phyloP scores from a whole-genome alignment of 2,329 filamentous ascomycete genomes.

The Penicillium occitanis region DNA sequence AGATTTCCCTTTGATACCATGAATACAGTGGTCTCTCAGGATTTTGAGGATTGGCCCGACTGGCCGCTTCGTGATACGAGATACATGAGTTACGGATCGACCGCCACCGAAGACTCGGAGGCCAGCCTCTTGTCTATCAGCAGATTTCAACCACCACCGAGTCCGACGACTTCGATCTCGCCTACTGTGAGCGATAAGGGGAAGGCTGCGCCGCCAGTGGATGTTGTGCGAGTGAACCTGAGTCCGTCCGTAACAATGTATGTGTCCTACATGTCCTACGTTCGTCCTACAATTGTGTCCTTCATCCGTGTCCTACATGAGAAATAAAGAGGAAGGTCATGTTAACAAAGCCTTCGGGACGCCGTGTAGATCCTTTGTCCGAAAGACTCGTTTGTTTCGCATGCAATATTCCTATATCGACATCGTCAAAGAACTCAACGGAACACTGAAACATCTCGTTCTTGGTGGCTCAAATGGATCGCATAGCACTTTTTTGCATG shows the following conservation, averaged over 20 bases:
- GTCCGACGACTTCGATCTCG: constrained; percentile 29
- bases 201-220: constrained; percentile 25
- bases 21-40: constrained; percentile 27
- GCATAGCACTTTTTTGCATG: constrained; percentile 39
- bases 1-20: constrained; percentile 13
- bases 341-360: neutral
- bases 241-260: constrained; percentile 38
- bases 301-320: neutral
- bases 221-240: constrained; percentile 33
- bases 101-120: constrained; percentile 31
- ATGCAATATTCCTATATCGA: constrained; percentile 42
- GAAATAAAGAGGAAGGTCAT: neutral
- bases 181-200: constrained; percentile 24
- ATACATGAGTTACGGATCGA: constrained; percentile 30
- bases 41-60: constrained; percentile 30
- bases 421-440: constrained; percentile 40
- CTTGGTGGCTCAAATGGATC: constrained; percentile 40
- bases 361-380: constrained; percentile 38
- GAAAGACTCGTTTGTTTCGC: constrained; percentile 41
- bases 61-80: constrained; percentile 32
- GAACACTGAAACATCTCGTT: constrained; percentile 38
- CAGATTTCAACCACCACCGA: constrained; percentile 31
- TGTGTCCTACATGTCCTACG: constrained; percentile 17
- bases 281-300: neutral
- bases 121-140: constrained; percentile 32